These are phyloP conservation scores for rapeseed (Brassica napus) DNA, from an alignment of 345 rosid species.

Conservation along the genomic window DNA sequence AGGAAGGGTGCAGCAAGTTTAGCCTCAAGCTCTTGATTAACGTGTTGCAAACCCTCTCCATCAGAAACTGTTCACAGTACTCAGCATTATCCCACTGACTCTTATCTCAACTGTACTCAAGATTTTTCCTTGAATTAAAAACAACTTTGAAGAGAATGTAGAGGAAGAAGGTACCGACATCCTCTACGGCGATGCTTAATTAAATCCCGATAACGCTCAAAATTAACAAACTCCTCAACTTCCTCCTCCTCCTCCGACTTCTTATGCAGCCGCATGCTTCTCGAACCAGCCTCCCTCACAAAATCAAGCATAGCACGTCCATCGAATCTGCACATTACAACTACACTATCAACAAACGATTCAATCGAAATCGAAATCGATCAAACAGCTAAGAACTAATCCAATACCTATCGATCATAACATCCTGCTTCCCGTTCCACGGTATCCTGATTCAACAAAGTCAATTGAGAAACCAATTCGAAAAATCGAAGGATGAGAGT, in stretches of 20 bases:
- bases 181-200: slow-evolving; percentile 99
- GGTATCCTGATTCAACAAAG: slow-evolving; percentile 57
- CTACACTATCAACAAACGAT: background rate
- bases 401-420: slow-evolving; percentile 71
- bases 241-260: slow-evolving; percentile 94
- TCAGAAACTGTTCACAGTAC: slow-evolving; percentile 66
- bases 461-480: background rate
- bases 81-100: slow-evolving; percentile 39
- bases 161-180: slow-evolving; percentile 92
- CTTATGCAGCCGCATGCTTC: slow-evolving; percentile 47
- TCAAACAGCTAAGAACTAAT: background rate
- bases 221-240: slow-evolving; percentile 99
- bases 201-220: slow-evolving; percentile 99
- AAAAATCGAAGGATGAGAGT: background rate
- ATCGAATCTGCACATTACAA: slow-evolving; percentile 49
- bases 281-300: slow-evolving; percentile 69
- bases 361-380: background rate
- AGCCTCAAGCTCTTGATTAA: slow-evolving; percentile 80
- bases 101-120: slow-evolving; percentile 14
- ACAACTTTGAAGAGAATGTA: slow-evolving; percentile 10
- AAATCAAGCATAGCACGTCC: slow-evolving; percentile 97
- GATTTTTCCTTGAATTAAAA: slow-evolving; percentile 26
- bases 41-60: slow-evolving; percentile 85
- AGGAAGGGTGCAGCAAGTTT: slow-evolving; percentile 62
- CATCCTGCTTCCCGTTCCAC: slow-evolving; percentile 89